Evolutionary conservation across 2,329 filamentous ascomycete species (phyloP).

Genomic region (Sclerotinia glacialis): DNA sequence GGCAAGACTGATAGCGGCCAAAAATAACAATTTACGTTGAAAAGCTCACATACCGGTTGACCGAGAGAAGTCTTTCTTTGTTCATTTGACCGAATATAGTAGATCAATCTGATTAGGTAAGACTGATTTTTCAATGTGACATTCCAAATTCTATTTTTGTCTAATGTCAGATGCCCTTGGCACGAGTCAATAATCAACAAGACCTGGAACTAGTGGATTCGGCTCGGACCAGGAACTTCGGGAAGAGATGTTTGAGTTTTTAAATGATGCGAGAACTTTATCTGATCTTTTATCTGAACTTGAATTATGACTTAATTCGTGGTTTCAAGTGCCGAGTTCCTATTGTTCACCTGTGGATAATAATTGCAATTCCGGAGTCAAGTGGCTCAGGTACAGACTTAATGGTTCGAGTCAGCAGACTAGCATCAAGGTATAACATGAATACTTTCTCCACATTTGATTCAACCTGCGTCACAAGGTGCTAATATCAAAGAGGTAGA

Average conservation of each 20-base stretch:
- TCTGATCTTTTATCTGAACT: background rate
- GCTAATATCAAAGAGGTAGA: background rate
- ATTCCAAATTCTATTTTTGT: background rate
- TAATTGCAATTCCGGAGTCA: background rate
- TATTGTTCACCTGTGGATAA: background rate
- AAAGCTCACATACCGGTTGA: background rate
- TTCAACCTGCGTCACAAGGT: background rate
- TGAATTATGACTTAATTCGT: background rate
- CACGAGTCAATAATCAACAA: conserved; percentile 13
- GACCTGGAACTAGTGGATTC: background rate
- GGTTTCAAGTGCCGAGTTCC: background rate
- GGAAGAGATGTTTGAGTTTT: background rate
- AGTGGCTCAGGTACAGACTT: background rate
- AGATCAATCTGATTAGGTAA: background rate
- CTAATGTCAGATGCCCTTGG: conserved; percentile 18
- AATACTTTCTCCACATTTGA: background rate
- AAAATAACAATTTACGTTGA: background rate
- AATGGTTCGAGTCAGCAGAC: conserved; percentile 3
- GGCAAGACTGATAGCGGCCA: background rate
- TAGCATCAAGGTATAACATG: background rate
- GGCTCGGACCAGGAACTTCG: background rate
- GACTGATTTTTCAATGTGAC: background rate
- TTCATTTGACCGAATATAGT: background rate
- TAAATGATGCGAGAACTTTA: background rate
- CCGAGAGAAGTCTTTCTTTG: background rate